Evolutionary conservation across 139 green algal species (phyloP).

Genomic region (Spirogloea muscicola): DNA sequence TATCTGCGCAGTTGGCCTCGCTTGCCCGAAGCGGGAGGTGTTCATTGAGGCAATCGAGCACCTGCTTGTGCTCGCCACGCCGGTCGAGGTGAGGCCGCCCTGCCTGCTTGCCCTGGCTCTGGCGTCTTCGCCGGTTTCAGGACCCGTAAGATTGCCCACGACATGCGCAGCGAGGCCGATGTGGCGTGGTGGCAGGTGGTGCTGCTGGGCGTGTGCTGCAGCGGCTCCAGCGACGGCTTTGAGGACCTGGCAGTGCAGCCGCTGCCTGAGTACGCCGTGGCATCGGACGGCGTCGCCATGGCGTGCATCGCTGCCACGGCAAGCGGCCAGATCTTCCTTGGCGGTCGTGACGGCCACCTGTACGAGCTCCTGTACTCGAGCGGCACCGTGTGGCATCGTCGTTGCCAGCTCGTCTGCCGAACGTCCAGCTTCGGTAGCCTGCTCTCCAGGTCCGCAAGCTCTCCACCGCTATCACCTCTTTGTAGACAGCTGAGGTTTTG

Average conservation of each 20-base stretch:
- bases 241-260: conserved; percentile 67
- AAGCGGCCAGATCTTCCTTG: conserved; percentile 84
- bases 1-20: conserved; percentile 81
- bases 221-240: too few species aligned
- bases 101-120: too few species aligned
- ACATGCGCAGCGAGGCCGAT: too few species aligned
- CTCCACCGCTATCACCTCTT: too few species aligned
- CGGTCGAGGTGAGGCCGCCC: conserved; percentile 76
- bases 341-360: conserved; percentile 82
- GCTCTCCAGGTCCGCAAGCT: conserved; percentile 26
- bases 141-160: too few species aligned
- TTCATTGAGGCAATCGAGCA: conserved; percentile 84
- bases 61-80: conserved; percentile 87
- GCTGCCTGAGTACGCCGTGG: conserved; percentile 74
- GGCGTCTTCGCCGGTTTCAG: too few species aligned
- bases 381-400: conserved; percentile 64
- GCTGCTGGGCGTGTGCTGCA: conserved; percentile 81
- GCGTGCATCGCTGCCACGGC: conserved; percentile 58
- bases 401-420: conserved; percentile 66
- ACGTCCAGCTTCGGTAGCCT: conserved; percentile 26
- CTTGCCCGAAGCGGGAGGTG: conserved; percentile 63
- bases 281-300: conserved; percentile 79
- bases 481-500: too few species aligned
- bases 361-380: conserved; percentile 86
- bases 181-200: conserved; percentile 78